Evolutionary conservation across 306 rosid species (phyloP), one percentile per base, ranked within the genome.

Genomic region (Hippophae gyantsensis): DNA sequence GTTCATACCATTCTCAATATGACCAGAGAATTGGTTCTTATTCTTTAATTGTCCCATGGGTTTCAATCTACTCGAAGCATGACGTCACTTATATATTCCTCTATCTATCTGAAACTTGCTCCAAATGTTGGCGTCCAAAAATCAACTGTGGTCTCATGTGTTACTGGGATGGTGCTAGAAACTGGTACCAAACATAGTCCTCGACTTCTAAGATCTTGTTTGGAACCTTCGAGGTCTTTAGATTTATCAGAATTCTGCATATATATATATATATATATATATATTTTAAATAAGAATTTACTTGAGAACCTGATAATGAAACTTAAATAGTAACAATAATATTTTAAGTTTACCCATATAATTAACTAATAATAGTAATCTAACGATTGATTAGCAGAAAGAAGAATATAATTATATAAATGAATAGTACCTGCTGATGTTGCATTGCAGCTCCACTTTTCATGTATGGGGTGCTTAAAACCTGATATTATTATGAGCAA

Each of bases 71-170:
- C 48, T 9, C 3, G 13, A 27, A 18, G 6, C 23, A 13, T 13
- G 26, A 23, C 57, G 8, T 53, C 23, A 53, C 9, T 66, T 67
- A 13, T 52, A 40, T 57, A 23, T 68, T 14, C 44, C 48, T 50
- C 57, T 47, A 58, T 66, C 72, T 76, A 92, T 84, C 99, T 80
- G 66, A 78, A 84, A 42, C 86, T 71, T 61, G 89, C 97, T 73
- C 90, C 95, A 43, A 82, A 93, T 63, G 95, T 82, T 56, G 97
- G 95, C 7, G 94, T 93, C 99, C 99, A 93, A 74, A 93, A 88
- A 80, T 93, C 97, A 43, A 93, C 90, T 1, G 97, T 66, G 46
- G 79, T 81, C 73, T 86, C 99, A 61, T 88, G 99, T 57, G 97
- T 82, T 48, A 89, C 82, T 0, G 97, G 99, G 70, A 78, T 88